A percentile compares a stretch with the other conserved stretches of the same genome.
Conservation (phyloP, 1,284 basidiomycete genomes). For the Melampsora americana region DNA sequence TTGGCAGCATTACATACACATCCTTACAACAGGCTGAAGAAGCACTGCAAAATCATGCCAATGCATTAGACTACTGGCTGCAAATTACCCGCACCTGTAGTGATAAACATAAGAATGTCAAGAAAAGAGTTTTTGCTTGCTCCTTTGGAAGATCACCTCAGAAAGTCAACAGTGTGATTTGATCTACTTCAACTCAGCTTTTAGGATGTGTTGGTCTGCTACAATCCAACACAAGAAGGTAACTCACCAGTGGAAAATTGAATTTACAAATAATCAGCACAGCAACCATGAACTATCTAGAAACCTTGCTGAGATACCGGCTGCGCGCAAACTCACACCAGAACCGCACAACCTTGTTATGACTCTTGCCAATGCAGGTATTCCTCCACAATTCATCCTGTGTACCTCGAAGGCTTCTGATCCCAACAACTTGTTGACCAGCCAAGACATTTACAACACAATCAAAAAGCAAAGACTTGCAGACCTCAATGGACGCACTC, state of each 20-base stretch:
- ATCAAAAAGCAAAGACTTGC: not conserved
- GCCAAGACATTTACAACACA: not conserved
- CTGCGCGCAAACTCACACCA: not conserved
- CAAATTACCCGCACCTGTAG: too few relatives aligned
- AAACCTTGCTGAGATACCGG: not conserved
- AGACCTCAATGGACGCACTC: not conserved
- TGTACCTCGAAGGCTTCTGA: too few relatives aligned
- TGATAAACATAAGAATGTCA: not conserved
- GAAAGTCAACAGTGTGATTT: not conserved
- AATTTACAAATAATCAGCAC: not conserved
- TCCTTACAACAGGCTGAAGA: too few relatives aligned
- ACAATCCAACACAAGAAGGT: not conserved
- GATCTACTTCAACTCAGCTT: constrained; percentile 1
- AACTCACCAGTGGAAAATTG: not conserved
- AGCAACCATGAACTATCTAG: not conserved
- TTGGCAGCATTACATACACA: too few relatives aligned
- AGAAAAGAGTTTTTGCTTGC: not conserved
- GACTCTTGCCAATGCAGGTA: too few relatives aligned
- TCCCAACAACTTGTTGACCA: not conserved
- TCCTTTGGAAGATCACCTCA: not conserved
- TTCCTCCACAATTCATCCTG: not conserved
- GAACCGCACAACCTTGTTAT: not conserved
- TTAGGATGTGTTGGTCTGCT: not conserved
- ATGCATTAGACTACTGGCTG: too few relatives aligned
- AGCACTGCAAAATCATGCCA: too few relatives aligned